Base-by-base conservation (phyloP, 1,284 basidiomycete genomes). In the Veloboletus limbatus region DNA sequence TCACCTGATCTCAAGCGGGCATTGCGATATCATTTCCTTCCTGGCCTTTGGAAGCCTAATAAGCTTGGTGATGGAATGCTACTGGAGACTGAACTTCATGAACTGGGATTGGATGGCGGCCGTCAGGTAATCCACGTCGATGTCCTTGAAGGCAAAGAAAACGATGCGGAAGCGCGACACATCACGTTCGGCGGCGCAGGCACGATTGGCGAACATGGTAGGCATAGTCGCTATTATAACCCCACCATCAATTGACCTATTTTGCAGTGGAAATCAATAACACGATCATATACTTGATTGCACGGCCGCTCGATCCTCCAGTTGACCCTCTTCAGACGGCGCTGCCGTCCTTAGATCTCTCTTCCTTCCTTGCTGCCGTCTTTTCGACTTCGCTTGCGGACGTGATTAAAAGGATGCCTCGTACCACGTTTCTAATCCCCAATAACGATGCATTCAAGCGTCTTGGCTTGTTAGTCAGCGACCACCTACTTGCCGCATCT, bases 251-350 rank as follows among this genome's bases (percentile, higher is more conserved):
- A 28, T 53, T 59, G 34, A 61, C 40, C 31, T 14, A 3, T 36
- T 16, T 47, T 47, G 14, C 60, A 85, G 88, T 92, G 52, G 73
- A 82, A 52, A 73, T 86, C 46, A 81, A 89, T 50, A 85, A 88
- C 46, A 85, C 86, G 7, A 63, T 95, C 51, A 87, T 99, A 53
- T 99, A 99, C 69, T 86, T 98, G 55, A 71, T 98, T 35, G 89
- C 92, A 1, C 79, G 85, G 26, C 82, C 94, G 0, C 74, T 98
- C 18, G 74, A 81, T 7, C 90, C 92, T 13, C 97, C 97, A 0
- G 72, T 77, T 0, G 89, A 95, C 62, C 79, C 87, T 13, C 71
- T 98, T 28, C 81, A 89, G 60, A 88, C 90, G 3, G 87, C 92
- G 4, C 75, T 97, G 9, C 89, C 93, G 0, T 78, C 79, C 42